A percentile compares a stretch with the other conserved stretches of the same genome.
Evolutionary conservation across 2,329 filamentous ascomycete genomes (phyloP).

Genomic region (Ilyonectria robusta): DNA sequence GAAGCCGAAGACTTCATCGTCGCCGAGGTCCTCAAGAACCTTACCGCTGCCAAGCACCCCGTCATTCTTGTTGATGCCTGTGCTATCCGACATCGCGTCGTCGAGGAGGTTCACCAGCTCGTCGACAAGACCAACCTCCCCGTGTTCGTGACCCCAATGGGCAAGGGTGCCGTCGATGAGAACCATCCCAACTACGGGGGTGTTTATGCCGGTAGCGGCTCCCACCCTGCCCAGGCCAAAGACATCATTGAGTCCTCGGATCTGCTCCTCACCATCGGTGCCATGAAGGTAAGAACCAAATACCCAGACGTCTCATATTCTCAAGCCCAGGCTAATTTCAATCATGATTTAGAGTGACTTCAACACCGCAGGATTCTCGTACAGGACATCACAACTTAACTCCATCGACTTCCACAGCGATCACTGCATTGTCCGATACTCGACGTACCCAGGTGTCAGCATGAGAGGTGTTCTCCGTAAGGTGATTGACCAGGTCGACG

Average conservation of each 20-base stretch:
- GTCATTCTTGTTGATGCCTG: conserved; percentile 88
- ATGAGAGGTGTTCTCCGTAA: conserved; percentile 86
- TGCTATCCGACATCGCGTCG: conserved; percentile 81
- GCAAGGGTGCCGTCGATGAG: conserved; percentile 88
- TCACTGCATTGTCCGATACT: conserved; percentile 80
- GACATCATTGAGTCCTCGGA: conserved; percentile 78
- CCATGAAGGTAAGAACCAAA: conserved; percentile 62
- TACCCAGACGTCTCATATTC: background rate
- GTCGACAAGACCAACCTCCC: conserved; percentile 82
- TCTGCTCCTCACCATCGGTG: conserved; percentile 78
- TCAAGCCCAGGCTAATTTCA: conserved; percentile 3
- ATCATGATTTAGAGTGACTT: conserved; percentile 73
- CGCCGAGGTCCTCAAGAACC: conserved; percentile 80
- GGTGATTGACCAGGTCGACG: conserved; percentile 72
- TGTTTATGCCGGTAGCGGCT: conserved; percentile 87
- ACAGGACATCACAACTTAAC: conserved; percentile 81
- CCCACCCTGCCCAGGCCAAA: conserved; percentile 73
- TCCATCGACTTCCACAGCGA: conserved; percentile 87
- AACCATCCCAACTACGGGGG: conserved; percentile 82
- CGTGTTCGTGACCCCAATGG: conserved; percentile 91
- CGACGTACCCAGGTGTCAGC: conserved; percentile 81
- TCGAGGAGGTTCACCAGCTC: conserved; percentile 80
- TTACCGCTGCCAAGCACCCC: conserved; percentile 80
- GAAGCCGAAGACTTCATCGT: conserved; percentile 88
- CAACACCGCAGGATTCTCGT: conserved; percentile 87